Base-by-base conservation (phyloP, 208 protist genomes). In the Trypanosoma brucei region DNA sequence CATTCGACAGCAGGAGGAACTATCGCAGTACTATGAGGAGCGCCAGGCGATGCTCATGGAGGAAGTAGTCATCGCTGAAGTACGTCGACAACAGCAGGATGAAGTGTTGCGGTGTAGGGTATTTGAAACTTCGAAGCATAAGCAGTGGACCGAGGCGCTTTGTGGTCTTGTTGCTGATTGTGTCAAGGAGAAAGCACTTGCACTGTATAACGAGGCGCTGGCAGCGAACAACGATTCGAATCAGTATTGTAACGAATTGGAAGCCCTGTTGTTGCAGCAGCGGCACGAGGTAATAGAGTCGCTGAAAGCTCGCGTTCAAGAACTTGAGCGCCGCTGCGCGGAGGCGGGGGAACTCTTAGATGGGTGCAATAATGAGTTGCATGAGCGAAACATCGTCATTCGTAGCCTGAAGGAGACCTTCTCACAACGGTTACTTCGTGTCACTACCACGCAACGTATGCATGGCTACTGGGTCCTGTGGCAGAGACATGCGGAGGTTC, bases 1-100 rank as follows among this genome's bases (percentile, higher is more conserved):
- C 57, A 58, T 84, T 30, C 69, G 69, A 9, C 80, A 89, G 59
- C 83, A 85, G 58, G 79, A 84, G 54, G 70, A 76, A 39, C 33
- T 75, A 5, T 60, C 76, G 51, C 66, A 63, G 22, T 68, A 83
- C 45, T 83, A 75, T 46, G 5, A 37, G 9, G 55, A 44, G 14
- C 73, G 76, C 38, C 77, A 84, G 42, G 55, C 57, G n/a, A 62
- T 56, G 30, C 59, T 88, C 35, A 58, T 54, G 2, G 55, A 60
- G 0, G 44, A 71, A 0, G 31, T 76, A 31, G 31, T 62, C 14
- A 53, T 13, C 30, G 56, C 55, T 33, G 64, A 69, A 22, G 38
- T 5, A n/a, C 35, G 31, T 6, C 55, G 36, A 11, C 42, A 39
- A n/a, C 33, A 69, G 4, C 22, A 49, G 13, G 9, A 70, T n/a